Evolutionary conservation across 2,329 filamentous ascomycete species (phyloP), one percentile per base, ranked within the genome.

Genomic region (Metarhizium guizhouense): DNA sequence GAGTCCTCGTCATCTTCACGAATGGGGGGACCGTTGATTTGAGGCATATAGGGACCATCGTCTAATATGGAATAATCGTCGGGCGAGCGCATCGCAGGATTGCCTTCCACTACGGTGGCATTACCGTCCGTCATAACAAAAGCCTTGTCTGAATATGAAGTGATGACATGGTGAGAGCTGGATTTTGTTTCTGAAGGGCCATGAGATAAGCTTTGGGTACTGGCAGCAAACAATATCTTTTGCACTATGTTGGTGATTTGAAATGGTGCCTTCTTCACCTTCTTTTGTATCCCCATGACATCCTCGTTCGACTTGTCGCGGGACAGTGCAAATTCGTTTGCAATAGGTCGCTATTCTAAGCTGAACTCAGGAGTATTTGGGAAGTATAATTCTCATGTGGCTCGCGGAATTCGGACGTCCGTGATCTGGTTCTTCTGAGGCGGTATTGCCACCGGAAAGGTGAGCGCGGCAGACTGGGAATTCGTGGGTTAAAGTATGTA

Each of bases 1-100:
- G 58, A 59, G 42, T 59, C 58, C 47, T 58, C 54, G 50, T 58
- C 58, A 20, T 53, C 48, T n/a, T n/a, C n/a, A n/a, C n/a, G n/a
- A 32, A 18, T 16, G 47, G 29, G 10, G 13, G 10, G 47, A 48
- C 10, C 20, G 29, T 29, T 11, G 25, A 36, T 10, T 32, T 18
- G 48, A 38, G 18, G 5, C 40, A 43, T 43, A n/a, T 43, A 5
- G 16, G 40, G 16, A 5, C n/a, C 40, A 13, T 43, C 40, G 40
- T n/a, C 40, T 11, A 43, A 5, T 43, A n/a, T 38, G n/a, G n/a
- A n/a, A n/a, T n/a, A n/a, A n/a, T n/a, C n/a, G n/a, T n/a, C n/a
- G n/a, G n/a, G n/a, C n/a, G n/a, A n/a, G n/a, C n/a, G n/a, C n/a
- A n/a, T n/a, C n/a, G n/a, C n/a, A n/a, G n/a, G n/a, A n/a, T n/a